Base-by-base conservation (phyloP, 192 early-diverging fungal genomes). In the Coemansia sp. region DNA sequence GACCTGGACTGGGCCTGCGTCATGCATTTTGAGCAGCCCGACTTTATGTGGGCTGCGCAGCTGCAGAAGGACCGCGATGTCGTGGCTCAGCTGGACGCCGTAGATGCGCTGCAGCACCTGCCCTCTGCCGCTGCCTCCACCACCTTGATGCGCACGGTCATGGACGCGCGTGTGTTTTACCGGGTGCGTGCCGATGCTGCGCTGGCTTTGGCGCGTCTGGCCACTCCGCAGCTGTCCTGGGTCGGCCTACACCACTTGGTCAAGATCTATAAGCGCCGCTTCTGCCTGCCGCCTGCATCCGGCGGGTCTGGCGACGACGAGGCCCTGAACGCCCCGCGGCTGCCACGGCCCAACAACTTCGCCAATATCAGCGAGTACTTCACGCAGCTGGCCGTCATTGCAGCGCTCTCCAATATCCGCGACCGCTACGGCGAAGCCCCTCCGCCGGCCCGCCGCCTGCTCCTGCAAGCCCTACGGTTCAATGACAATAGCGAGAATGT, bases 41-140 rank as follows among this genome's bases (percentile, higher is more conserved):
- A 91, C 54, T 94, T 91, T 61, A 97, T 95, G 94, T 99, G 95
- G 95, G 87, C 87, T 6, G 84, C 91, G 15, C 90, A 94, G 73
- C 79, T 99, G 58, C 82, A 86, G 14, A 87, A 92, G 61, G 94
- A 96, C 67, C 78, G 85, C 49, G 93, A 97, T 67, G 89, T 97
- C 6, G 83, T 87, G 5, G 94, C 94, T 6, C 97, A 99, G 63
- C 86, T 87, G 37, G 92, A 99, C 43, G 91, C 89, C 20, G 80
- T 94, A 19, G 75, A 82, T 21, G 84, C 87, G 1, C 61, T 93
- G 51, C 70, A 75, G 39, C 76, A 65, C 1, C 52, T 86, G 61
- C 87, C 86, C 1, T 86, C 85, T 0, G 58, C 68, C 21, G 82
- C 88, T 9, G 83, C 88, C 2, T 86, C 85, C 1, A 89, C 88